Base-by-base conservation (phyloP, 1,139 yeast genomes). In the Geotrichum siamense region DNA sequence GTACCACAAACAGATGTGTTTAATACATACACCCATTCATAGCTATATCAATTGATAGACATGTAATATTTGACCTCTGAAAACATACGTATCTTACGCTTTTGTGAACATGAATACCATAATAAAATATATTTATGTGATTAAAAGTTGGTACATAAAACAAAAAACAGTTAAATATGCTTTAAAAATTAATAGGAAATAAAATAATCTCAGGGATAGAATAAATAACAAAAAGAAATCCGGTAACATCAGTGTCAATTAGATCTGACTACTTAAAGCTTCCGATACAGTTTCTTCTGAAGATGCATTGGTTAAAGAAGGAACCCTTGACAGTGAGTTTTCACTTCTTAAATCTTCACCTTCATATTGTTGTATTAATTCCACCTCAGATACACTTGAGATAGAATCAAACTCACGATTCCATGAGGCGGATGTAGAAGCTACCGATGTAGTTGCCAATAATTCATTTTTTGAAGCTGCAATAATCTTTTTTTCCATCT, bases 251-350 rank as follows among this genome's bases (percentile, higher is more conserved):
- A 6, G n/a, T 28, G 17, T n/a, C 17, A 10, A 21, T 33, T 33
- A 33, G 5, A 33, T n/a, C 15, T 17, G 29, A n/a, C 25, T 28
- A 21, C 41, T 38, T 9, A 6, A 22, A 22, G 29, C 41, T 16
- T 38, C 41, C 12, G 41, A 38, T 5, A 38, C 23, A 20, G 41
- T 38, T 13, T 38, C 41, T 17, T 31, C 36, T 13, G 41, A 38
- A 22, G 41, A 38, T 2, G 41, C 34, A 22, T 40, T 23, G 2
- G 47, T 43, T 2, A 39, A 19, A n/a, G 43, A 39, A 3, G 47
- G 47, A 13, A 39, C 17, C n/a, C 37, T 29, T 9, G 37, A 22
- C 30, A 39, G 9, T n/a, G 29, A 15, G 20, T 20, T 30, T 21
- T 36, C 38, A 5, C 45, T 41, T 9, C 41, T 9, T n/a, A 31